Base-by-base conservation (phyloP, 768 basidiomycete genomes). In the Leucocoprinus sp. region DNA sequence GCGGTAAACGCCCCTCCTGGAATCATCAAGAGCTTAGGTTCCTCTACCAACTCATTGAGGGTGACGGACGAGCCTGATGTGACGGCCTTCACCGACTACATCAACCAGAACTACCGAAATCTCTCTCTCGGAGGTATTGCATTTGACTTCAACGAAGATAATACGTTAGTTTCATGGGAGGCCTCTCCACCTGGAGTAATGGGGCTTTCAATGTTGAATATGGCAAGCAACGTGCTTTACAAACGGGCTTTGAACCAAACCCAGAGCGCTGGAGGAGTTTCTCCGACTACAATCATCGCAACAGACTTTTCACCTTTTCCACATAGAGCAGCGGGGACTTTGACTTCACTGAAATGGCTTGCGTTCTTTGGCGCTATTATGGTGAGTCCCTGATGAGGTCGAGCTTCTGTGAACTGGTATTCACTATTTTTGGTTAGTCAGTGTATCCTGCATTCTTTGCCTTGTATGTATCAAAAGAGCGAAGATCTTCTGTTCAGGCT, bases 361-460 rank as follows among this genome's bases (percentile, higher is more conserved):
- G 75, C 72, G 5, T 89, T 88, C 64, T 88, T 82, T 57, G 80
- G 78, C 17, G 80, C 76, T 26, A 69, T 73, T 1, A 83, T 87
- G 82, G 84, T 84, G 48, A 31, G 73, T 56, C 5, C 18, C 3
- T 14, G 19, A 27, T 22, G 5, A 36, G 31, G 18, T 43, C n/a
- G 2, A 36, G 8, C 43, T 15, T 8, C 37, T 22, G 15, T 45
- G 31, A 22, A 42, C 14, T 37, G n/a, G 17, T 42, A n/a, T 49
- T 28, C 8, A 17, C n/a, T 43, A 12, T 9, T 9, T 29, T n/a
- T 2, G 35, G 50, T 11, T 44, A 85, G 82, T 69, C 82, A 8
- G 79, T 85, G 1, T 89, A 75, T 55, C 84, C 87, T n/a, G 86
- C 86, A 2, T 90, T 90, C 64, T 87, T 78, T 53, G 73, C 83